A percentile compares a stretch with the other conserved stretches of the same genome.
Conservation (phyloP, 192 early-diverging fungal species). For the Gamsiella multidivaricata region DNA sequence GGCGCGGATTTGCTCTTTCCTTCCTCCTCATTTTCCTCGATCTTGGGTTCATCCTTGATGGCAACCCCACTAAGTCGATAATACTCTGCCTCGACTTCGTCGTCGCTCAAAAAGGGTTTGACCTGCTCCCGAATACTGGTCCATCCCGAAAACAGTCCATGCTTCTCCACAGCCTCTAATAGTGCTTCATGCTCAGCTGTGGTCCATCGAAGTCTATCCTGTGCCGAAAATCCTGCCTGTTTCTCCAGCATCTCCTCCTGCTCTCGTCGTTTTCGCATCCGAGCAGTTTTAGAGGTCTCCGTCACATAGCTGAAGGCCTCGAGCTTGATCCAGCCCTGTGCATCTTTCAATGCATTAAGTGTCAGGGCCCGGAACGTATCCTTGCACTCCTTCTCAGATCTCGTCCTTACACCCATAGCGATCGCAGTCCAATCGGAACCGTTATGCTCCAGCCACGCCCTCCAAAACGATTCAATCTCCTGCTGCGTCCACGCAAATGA, state of each 20-base stretch:
- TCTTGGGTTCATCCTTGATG: neutral
- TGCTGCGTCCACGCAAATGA: neutral
- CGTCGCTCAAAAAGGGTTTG: slow-evolving; percentile 25
- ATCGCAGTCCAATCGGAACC: slow-evolving; percentile 8
- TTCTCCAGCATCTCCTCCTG: neutral
- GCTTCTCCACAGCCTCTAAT: slow-evolving; percentile 29
- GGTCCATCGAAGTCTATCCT: slow-evolving; percentile 20
- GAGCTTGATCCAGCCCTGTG: slow-evolving; percentile 39
- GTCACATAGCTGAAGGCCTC: slow-evolving; percentile 24
- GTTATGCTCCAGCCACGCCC: slow-evolving; percentile 3
- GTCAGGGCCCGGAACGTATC: slow-evolving; percentile 2
- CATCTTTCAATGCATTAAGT: slow-evolving; percentile 18
- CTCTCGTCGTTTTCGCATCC: slow-evolving; percentile 2
- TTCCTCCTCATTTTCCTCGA: too few species aligned
- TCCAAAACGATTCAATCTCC: slow-evolving; percentile 32
- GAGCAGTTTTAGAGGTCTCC: neutral
- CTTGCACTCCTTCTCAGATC: neutral
- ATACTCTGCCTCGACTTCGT: slow-evolving; percentile 38
- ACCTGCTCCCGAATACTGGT: slow-evolving; percentile 23
- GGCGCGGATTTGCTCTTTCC: too few species aligned
- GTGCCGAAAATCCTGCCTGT: neutral
- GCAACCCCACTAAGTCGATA: slow-evolving; percentile 34
- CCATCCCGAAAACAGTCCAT: slow-evolving; percentile 47
- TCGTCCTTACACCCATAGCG: neutral
- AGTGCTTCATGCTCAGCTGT: slow-evolving; percentile 21